Evolutionary conservation across 1,284 basidiomycete species (phyloP).

Genomic region (Coniferiporia sulphurascens): DNA sequence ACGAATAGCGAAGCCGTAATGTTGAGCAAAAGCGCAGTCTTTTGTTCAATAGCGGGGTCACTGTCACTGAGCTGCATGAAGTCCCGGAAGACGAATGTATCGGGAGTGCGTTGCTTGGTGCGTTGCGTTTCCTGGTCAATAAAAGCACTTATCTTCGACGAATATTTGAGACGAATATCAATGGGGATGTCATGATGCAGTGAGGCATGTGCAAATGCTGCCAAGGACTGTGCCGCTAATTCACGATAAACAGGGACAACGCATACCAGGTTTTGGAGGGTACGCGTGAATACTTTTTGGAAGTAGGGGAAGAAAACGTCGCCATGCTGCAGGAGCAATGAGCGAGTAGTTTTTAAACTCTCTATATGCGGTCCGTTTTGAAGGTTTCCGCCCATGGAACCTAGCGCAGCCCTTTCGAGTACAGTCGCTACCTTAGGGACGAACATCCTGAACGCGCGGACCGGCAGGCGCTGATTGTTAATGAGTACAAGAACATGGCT

Average conservation of each 20-base stretch:
- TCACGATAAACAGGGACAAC: neutral
- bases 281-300: neutral
- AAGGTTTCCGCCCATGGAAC: neutral
- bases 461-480: neutral
- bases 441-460: neutral
- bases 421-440: neutral
- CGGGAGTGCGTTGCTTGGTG: neutral
- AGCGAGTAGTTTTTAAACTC: neutral
- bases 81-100: neutral
- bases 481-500: constrained; percentile 3
- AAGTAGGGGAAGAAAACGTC: constrained; percentile 5
- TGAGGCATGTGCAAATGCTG: constrained; percentile 7
- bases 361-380: constrained; percentile 7
- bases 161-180: neutral
- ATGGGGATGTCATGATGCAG: neutral
- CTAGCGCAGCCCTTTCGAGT: neutral
- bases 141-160: constrained; percentile 4
- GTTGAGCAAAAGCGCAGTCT: neutral
- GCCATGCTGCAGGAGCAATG: constrained; percentile 1
- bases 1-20: constrained; percentile 6
- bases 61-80: neutral
- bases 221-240: constrained; percentile 2
- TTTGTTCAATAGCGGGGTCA: neutral
- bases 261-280: constrained; percentile 7
- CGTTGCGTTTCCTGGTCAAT: constrained; percentile 10